These are phyloP conservation scores for Amanita brunnescens DNA, from an alignment of 768 basidiomycete genomes.

Conservation along the genomic window DNA sequence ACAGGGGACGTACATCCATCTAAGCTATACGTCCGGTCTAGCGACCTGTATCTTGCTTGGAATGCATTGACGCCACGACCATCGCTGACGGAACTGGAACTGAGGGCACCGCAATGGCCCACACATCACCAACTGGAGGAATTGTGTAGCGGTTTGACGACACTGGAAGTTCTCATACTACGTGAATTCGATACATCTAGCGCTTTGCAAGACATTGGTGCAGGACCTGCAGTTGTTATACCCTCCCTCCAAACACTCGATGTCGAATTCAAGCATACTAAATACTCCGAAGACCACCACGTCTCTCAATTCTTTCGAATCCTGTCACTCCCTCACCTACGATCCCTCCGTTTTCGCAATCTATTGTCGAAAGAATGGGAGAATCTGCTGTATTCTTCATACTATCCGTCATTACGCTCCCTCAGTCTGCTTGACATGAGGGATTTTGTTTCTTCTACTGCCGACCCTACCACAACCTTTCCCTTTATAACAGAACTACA, in stretches of 20 bases:
- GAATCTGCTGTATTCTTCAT: conserved; percentile 6
- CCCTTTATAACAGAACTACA: conserved; percentile 18
- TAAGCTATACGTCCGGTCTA: conserved; percentile 14
- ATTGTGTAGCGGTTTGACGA: conserved; percentile 14
- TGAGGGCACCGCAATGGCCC: conserved; percentile 16
- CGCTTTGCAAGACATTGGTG: conserved; percentile 10
- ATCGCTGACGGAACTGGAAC: conserved; percentile 18
- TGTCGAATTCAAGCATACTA: conserved; percentile 12
- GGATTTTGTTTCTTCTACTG: conserved; percentile 9
- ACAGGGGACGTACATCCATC: neutral
- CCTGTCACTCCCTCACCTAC: conserved; percentile 2
- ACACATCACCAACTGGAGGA: conserved; percentile 11
- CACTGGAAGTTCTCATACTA: conserved; percentile 18
- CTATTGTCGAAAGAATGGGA: conserved; percentile 6
- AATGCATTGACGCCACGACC: conserved; percentile 10
- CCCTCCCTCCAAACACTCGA: conserved; percentile 17
- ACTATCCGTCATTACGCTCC: conserved; percentile 3
- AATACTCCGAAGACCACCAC: conserved; percentile 5
- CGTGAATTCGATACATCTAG: conserved; percentile 14
- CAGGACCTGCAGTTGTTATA: conserved; percentile 10
- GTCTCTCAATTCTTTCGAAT: conserved; percentile 17
- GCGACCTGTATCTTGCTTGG: conserved; percentile 16
- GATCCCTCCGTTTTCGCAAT: neutral
- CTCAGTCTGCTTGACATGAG: conserved; percentile 17
- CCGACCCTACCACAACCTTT: conserved; percentile 16